A percentile compares a stretch with the other conserved stretches of the same genome.
Conservation (phyloP, 352 stramenopile genomes). For the Plasmopara halstedii region DNA sequence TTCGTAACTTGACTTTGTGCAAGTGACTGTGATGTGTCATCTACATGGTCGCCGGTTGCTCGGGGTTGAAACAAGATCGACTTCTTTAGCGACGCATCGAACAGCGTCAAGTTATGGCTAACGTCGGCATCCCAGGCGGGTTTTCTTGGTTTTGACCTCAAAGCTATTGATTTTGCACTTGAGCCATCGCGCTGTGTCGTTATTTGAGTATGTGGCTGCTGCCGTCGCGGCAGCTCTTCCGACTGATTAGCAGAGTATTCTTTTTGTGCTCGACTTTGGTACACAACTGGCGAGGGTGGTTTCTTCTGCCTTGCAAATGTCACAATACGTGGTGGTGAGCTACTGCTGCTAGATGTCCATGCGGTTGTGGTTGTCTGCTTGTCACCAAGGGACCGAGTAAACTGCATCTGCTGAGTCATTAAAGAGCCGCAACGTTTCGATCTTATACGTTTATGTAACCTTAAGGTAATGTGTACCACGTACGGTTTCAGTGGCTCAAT, state of each 20-base stretch:
- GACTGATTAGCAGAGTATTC: constrained; percentile 7
- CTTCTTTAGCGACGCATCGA: constrained; percentile 50
- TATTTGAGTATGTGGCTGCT: neutral
- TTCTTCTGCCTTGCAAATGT: constrained; percentile 41
- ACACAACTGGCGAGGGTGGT: constrained; percentile 32
- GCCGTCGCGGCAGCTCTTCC: constrained; percentile 1
- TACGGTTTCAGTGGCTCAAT: neutral
- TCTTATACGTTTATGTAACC: neutral
- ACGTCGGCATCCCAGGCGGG: constrained; percentile 47
- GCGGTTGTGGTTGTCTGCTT: neutral
- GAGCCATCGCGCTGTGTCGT: neutral
- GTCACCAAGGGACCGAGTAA: constrained; percentile 1
- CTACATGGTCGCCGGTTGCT: constrained; percentile 29
- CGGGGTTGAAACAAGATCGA: constrained; percentile 39
- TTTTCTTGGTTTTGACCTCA: constrained; percentile 3
- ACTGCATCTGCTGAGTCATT: constrained; percentile 20
- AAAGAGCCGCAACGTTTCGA: constrained; percentile 4
- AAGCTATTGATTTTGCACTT: neutral
- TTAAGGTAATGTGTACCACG: neutral
- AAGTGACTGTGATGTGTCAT: constrained; percentile 5
- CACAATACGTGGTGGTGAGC: constrained; percentile 28
- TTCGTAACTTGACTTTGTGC: neutral
- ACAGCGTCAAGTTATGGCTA: constrained; percentile 19
- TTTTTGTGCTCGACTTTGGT: constrained; percentile 7
- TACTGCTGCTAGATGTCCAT: constrained; percentile 1